These are phyloP conservation scores for Nephelium lappaceum DNA, from an alignment of 345 rosid species.

Conservation along the genomic window DNA sequence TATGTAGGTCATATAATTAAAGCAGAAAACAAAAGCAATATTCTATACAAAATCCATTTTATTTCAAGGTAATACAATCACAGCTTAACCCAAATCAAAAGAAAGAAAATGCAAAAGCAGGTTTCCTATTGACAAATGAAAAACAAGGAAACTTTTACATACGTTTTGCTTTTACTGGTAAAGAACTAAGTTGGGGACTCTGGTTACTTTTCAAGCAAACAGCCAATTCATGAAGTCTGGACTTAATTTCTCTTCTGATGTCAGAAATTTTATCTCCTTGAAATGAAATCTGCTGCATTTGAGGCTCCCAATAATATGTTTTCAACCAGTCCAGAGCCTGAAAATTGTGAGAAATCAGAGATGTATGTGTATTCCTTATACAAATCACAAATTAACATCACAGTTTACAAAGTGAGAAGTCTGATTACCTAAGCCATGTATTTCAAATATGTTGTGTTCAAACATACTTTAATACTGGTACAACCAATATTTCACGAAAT, in stretches of 20 bases:
- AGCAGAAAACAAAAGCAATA: not conserved
- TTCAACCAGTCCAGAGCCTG: slow-evolving; percentile 93
- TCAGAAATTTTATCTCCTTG: slow-evolving; percentile 53
- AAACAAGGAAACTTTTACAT: slow-evolving; percentile 22
- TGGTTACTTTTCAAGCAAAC: slow-evolving; percentile 47
- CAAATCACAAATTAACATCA: not conserved
- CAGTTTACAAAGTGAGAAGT: not conserved
- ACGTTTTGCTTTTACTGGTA: slow-evolving; percentile 48
- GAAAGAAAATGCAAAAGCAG: slow-evolving; percentile 1
- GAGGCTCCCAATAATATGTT: slow-evolving; percentile 82
- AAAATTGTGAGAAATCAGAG: slow-evolving; percentile 23
- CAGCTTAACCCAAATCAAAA: not conserved
- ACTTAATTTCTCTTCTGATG: slow-evolving; percentile 62
- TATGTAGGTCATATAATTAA: not conserved
- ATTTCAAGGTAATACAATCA: not conserved
- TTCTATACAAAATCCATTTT: not conserved
- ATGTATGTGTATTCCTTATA: too few relatives aligned
- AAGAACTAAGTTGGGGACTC: slow-evolving; percentile 41
- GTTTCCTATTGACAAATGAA: not conserved
- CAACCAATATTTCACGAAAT: not conserved
- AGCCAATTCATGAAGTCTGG: slow-evolving; percentile 60
- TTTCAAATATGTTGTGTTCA: not conserved
- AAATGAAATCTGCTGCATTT: slow-evolving; percentile 57
- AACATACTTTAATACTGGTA: not conserved
- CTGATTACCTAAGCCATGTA: not conserved